Percentiles rank a stretch among this genome's conserved stretches.
Evolutionary conservation across 257 asterid species (phyloP).

Genomic region (Buddleja alternifolia): DNA sequence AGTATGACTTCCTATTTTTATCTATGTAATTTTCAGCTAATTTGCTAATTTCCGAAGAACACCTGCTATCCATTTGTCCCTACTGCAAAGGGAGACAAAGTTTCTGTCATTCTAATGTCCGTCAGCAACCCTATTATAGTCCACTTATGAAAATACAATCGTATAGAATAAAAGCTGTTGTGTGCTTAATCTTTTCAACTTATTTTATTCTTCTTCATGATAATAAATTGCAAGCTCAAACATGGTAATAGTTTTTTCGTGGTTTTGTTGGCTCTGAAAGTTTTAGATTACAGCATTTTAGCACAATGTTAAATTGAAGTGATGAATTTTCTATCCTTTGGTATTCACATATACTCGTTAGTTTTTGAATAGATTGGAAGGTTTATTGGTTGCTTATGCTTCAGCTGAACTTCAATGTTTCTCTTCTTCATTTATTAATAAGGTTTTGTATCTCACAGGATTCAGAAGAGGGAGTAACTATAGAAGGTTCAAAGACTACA

Average conservation of each 20-base stretch:
- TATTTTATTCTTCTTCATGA: not conserved
- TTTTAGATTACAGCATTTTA: not conserved
- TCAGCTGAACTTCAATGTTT: constrained; percentile 29
- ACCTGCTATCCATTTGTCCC: constrained; percentile 23
- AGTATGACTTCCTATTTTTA: constrained; percentile 26
- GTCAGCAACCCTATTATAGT: not conserved
- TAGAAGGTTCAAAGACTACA: constrained; percentile 51
- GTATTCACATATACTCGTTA: not conserved
- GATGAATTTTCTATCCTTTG: constrained; percentile 4
- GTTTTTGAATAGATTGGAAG: constrained; percentile 9
- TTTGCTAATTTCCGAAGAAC: constrained; percentile 3
- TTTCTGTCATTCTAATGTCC: constrained; percentile 18
- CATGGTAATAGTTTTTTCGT: constrained; percentile 2
- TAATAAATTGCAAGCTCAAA: not conserved
- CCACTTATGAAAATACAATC: constrained; percentile 10
- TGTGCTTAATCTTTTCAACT: constrained; percentile 5
- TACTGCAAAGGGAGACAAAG: not conserved
- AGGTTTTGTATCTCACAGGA: constrained; percentile 53
- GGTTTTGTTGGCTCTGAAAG: constrained; percentile 21
- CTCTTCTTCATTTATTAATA: constrained; percentile 24
- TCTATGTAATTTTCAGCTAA: constrained; percentile 15
- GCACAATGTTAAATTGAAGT: constrained; percentile 3
- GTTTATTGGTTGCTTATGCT: constrained; percentile 10
- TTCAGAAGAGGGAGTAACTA: constrained; percentile 44
- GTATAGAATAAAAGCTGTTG: not conserved